Conservation (phyloP, 257 asterid genomes). For the Salvia splendens region DNA sequence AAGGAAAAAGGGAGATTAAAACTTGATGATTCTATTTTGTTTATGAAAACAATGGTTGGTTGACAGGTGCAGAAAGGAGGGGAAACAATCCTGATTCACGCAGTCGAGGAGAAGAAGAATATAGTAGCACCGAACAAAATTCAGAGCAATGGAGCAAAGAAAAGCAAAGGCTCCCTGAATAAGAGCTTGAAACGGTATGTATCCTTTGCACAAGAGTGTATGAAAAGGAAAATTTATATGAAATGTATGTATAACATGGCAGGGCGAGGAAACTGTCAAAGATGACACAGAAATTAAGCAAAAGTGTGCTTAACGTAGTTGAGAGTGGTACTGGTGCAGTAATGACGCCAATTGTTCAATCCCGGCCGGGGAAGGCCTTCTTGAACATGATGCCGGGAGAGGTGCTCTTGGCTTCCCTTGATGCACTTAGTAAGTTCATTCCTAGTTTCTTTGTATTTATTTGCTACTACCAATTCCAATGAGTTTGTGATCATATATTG, state of each 20-base stretch:
- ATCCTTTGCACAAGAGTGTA: neutral
- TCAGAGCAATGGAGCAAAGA: slow-evolving; percentile 23
- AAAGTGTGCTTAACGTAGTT: slow-evolving; percentile 66
- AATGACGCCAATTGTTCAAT: slow-evolving; percentile 59
- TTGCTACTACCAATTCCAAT: neutral
- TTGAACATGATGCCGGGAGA: slow-evolving; percentile 70
- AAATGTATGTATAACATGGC: neutral
- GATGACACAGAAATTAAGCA: slow-evolving; percentile 83
- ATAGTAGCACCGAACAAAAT: slow-evolving; percentile 5
- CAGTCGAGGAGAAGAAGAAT: slow-evolving; percentile 40
- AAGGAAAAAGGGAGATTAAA: too few relatives aligned
- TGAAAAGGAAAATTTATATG: neutral
- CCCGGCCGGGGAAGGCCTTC: slow-evolving; percentile 67
- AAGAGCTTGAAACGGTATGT: slow-evolving; percentile 68
- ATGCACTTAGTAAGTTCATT: slow-evolving; percentile 65
- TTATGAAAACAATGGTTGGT: too few relatives aligned
- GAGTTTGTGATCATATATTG: neutral
- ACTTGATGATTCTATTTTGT: too few relatives aligned
- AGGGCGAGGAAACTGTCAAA: slow-evolving; percentile 72
- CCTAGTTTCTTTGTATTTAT: neutral
- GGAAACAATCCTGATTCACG: slow-evolving; percentile 51
- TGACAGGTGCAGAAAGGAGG: slow-evolving; percentile 77
- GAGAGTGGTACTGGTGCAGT: slow-evolving; percentile 71
- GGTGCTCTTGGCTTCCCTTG: slow-evolving; percentile 81
- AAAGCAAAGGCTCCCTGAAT: slow-evolving; percentile 48